phyloP scores from a whole-genome alignment of 306 rosid species.

The Trichosanthes cucumerina region DNA sequence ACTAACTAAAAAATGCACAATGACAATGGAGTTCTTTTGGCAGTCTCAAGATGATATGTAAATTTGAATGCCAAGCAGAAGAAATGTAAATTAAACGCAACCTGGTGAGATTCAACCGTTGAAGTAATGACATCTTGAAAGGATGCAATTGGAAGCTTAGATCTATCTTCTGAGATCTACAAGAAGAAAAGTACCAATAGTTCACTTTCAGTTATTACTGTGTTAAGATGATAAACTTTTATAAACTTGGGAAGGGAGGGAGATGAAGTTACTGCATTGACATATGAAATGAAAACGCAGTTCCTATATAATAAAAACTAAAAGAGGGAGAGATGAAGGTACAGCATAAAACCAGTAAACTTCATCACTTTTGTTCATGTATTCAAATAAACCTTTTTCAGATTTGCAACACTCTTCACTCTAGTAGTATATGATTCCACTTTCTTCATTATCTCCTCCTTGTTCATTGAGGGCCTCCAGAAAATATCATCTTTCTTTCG shows the following conservation, averaged over 20 bases:
- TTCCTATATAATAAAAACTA: slow-evolving; percentile 2
- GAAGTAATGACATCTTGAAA: slow-evolving; percentile 65
- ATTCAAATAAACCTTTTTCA: slow-evolving; percentile 44
- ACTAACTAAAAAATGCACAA: not conserved
- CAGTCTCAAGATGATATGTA: not conserved
- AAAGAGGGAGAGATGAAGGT: slow-evolving; percentile 1
- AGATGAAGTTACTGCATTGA: not conserved
- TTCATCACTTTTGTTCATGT: slow-evolving; percentile 8
- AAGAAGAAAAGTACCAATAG: slow-evolving; percentile 13
- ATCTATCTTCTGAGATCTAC: slow-evolving; percentile 46
- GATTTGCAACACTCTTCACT: slow-evolving; percentile 15
- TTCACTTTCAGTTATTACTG: not conserved
- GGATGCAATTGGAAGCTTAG: slow-evolving; percentile 78
- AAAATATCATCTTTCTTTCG: slow-evolving; percentile 37
- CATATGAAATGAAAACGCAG: not conserved
- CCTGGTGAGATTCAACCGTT: slow-evolving; percentile 79
- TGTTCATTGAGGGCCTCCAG: slow-evolving; percentile 35
- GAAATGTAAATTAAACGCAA: slow-evolving; percentile 15
- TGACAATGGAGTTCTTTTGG: not conserved
- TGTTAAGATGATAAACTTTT: not conserved
- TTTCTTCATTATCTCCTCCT: slow-evolving; percentile 40
- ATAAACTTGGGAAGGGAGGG: not conserved
- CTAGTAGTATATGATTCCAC: slow-evolving; percentile 28
- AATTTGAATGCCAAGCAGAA: not conserved
- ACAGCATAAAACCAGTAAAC: slow-evolving; percentile 20